Evolutionary conservation across 805 yeast species (phyloP), one percentile per base, ranked within the genome.

Genomic region (Clavispora carvajalis): DNA sequence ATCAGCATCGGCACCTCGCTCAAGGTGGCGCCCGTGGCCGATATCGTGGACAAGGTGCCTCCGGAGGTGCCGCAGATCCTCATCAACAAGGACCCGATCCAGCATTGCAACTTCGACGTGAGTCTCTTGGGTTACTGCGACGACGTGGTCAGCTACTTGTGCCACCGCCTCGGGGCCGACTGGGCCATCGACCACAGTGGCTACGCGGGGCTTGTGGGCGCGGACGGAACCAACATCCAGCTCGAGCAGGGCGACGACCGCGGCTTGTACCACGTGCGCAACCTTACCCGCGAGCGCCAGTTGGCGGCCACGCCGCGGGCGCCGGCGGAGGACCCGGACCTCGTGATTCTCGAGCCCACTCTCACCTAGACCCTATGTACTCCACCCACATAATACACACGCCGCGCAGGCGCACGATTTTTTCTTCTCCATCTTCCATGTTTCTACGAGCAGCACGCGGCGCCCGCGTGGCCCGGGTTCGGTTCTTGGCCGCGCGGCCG

Each of bases 1-100:
- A 71, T 89, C 5, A 84, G 95, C 58, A 81, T 89, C 25, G 97
- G 97, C 13, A 89, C 97, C 0, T 88, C 96, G 16, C 70, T 89
- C 48, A 86, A 89, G 56, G 97, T 89, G 18, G 88, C 95, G 0
- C 97, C 97, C 0, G 96, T 90, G 4, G 80, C 88, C 39, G 89
- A 86, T 39, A 85, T 89, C 43, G 90, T 86, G n/a, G 81, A 86
- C 46, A 70, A 76, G 62, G 65, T 89, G 2, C 80, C 82, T 0
- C 71, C 73, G n/a, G 60, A 74, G n/a, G 80, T 85, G 2, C 96
- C 96, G 0, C 95, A 88, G 60, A 71, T 90, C 4, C 68, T 85
- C 41, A 83, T 89, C 47, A 85, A 87, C 56, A 79, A 75, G 53
- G 93, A 87, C 53, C 80, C 85, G 1, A 80, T 86, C 15, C 71